Conservation (phyloP, 306 rosid genomes). For the Alnus glutinosa region DNA sequence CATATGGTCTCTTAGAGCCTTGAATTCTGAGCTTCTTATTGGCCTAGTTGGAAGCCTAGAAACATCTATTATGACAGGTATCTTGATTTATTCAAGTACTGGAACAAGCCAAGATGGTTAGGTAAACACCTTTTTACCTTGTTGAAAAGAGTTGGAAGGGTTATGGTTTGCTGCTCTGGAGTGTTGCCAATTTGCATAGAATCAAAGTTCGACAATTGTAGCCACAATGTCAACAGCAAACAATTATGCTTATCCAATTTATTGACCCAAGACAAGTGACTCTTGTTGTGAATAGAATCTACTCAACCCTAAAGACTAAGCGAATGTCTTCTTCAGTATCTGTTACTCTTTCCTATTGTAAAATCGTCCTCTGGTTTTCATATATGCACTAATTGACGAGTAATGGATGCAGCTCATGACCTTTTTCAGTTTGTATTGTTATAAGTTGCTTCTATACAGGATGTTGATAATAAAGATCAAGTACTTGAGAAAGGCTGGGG, state of each 20-base stretch:
- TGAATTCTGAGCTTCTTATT: not conserved
- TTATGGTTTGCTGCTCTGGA: not conserved
- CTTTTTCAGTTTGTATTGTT: not conserved
- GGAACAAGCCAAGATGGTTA: not conserved
- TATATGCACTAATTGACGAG: not conserved
- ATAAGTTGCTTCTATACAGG: not conserved
- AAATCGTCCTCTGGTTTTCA: not conserved
- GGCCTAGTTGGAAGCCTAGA: not conserved
- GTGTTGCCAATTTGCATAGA: not conserved
- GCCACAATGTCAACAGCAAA: not conserved
- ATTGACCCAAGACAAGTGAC: not conserved
- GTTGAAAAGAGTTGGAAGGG: not conserved
- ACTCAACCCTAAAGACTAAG: not conserved
- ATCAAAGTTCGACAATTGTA: not conserved
- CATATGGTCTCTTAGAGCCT: not conserved
- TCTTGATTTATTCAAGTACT: not conserved
- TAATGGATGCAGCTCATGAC: not conserved
- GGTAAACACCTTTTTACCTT: not conserved
- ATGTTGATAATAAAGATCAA: not conserved
- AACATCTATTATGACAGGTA: not conserved
- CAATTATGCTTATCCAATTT: not conserved
- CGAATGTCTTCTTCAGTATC: not conserved
- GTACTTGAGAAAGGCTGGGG: not conserved
- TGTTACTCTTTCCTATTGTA: not conserved
- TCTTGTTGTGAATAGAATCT: not conserved